Evolutionary conservation across 331 rosid genomes (phyloP), one percentile per base, ranked within the genome.

Genomic region (Spiraea crenata): DNA sequence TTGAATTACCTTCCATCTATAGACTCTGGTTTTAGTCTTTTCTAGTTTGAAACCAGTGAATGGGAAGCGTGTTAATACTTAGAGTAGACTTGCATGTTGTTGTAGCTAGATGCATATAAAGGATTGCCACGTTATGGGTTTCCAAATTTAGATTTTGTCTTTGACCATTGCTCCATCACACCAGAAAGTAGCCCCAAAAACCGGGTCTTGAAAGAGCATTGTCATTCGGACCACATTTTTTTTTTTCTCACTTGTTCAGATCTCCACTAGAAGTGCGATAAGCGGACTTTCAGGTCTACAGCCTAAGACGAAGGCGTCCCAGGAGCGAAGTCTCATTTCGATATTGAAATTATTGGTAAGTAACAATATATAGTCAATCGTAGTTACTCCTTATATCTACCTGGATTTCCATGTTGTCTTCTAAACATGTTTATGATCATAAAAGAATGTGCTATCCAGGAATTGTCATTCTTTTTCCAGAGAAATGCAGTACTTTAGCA

Each of bases 61-160:
- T 49, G 9, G 7, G 8, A 65, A 5, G 8, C 9, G 34, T 31
- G 47, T 31, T 65, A n/a, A 2, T 45, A 8, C 45, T n/a, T n/a
- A 31, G 16, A 65, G 4, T 25, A 25, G 1, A 25, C 31, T 25
- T 25, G 31, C 31, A 25, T 25, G 31, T 25, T 1, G 31, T 25
- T 25, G 31, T 25, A 2, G 31, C 2, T 9, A 45, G 49, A 45
- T 45, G 49, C 49, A 2, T 20, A 11, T 56, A 2, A 58, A 37
- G 31, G 31, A 3, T 58, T 35, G 6, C 63, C 34, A 58, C 63
- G 5, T 58, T 13, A 58, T 58, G 1, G 13, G 1, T 58, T 34
- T 35, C 63, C 44, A 58, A 58, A 58, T 35, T 58, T 58, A 58
- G 63, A 35, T 58, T 35, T n/a, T 35, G 63, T 58, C 10, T 25